Conservation (phyloP, 2,329 filamentous ascomycete species). For the Parafenestella ontariensis region DNA sequence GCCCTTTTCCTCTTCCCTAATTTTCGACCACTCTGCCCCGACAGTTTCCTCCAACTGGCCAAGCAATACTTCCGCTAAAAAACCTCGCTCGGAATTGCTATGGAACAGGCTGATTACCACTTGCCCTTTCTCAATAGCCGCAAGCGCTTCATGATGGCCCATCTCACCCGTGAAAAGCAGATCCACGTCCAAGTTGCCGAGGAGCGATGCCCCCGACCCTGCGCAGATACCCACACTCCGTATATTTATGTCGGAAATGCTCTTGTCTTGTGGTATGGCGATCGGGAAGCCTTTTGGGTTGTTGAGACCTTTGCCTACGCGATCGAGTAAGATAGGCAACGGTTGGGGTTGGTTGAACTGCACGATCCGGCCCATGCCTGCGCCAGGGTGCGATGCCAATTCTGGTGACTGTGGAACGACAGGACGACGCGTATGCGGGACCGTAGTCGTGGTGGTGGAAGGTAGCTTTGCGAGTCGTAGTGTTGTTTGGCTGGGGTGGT, state of each 20-base stretch:
- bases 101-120: conserved; percentile 88
- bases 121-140: conserved; percentile 82
- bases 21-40: conserved; percentile 60
- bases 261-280: conserved; percentile 67
- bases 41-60: conserved; percentile 68
- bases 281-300: conserved; percentile 70
- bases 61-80: conserved; percentile 74
- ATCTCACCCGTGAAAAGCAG: conserved; percentile 91
- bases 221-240: conserved; percentile 84
- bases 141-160: conserved; percentile 88
- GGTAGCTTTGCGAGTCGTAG: conserved; percentile 42
- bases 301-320: conserved; percentile 68
- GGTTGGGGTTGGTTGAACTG: conserved; percentile 61
- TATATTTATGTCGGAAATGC: conserved; percentile 64
- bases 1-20: conserved; percentile 53
- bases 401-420: conserved; percentile 58
- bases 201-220: conserved; percentile 81
- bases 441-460: conserved; percentile 16
- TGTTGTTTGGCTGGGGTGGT: conserved; percentile 56
- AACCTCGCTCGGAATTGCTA: conserved; percentile 89
- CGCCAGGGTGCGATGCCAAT: conserved; percentile 53
- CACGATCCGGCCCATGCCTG: conserved; percentile 68
- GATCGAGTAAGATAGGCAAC: conserved; percentile 65
- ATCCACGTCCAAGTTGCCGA: conserved; percentile 74
- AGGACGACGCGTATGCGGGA: conserved; percentile 59